These are phyloP conservation scores for Carex cristatella DNA, from an alignment of 176 grass and related monocot species.

Conservation along the genomic window DNA sequence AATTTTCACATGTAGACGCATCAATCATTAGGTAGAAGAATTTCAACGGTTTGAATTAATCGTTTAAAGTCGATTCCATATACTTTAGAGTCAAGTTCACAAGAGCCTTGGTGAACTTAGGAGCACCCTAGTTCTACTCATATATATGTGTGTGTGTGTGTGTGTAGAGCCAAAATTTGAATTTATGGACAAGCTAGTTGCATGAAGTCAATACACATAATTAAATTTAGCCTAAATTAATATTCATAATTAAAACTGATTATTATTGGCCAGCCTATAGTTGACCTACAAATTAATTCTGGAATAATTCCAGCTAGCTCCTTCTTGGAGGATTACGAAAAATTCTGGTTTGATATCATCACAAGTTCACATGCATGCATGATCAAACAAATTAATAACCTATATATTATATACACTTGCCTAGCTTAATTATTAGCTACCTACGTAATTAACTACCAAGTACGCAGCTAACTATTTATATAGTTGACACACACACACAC, in stretches of 20 bases:
- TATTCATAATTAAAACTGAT: not conserved
- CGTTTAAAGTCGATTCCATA: too few relatives aligned
- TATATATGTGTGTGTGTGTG: too few relatives aligned
- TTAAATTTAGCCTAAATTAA: conserved; percentile 12
- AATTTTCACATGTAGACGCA: too few relatives aligned
- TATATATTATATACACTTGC: not conserved
- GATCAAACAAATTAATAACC: not conserved
- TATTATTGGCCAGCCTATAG: not conserved
- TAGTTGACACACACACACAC: not conserved
- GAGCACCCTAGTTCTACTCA: too few relatives aligned
- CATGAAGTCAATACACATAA: not conserved
- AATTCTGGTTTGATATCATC: conserved; percentile 1
- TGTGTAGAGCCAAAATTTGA: not conserved
- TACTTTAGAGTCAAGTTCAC: too few relatives aligned
- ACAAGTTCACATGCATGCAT: conserved; percentile 1
- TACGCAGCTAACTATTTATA: conserved; percentile 5
- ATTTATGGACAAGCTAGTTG: not conserved
- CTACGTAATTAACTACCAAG: conserved; percentile 13
- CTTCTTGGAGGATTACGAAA: not conserved
- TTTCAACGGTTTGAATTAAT: too few relatives aligned
- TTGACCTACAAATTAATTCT: conserved; percentile 23
- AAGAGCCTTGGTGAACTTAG: too few relatives aligned
- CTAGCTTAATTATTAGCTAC: not conserved
- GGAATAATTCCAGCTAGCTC: conserved; percentile 14
- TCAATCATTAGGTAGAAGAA: too few relatives aligned